phyloP scores from a whole-genome alignment of 306 rosid species.

The Cucurbita pepo region DNA sequence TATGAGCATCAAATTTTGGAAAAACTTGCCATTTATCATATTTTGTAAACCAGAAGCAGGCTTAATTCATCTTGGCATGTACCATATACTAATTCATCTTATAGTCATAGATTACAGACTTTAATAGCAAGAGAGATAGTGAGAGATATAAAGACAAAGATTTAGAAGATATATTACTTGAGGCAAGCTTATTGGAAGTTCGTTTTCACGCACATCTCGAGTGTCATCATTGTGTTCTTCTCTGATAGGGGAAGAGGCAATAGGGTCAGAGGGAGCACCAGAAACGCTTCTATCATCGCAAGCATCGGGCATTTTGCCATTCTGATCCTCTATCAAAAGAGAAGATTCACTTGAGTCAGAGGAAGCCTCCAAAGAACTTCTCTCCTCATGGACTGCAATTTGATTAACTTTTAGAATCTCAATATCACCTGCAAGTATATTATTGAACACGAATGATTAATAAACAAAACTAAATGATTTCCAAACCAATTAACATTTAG shows the following conservation, averaged over 20 bases:
- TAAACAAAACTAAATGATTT: background rate
- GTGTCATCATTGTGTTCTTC: conserved; percentile 21
- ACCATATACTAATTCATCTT: background rate
- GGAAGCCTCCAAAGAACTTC: conserved; percentile 23
- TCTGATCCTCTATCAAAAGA: conserved; percentile 18
- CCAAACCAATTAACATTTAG: background rate
- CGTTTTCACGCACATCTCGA: conserved; percentile 19
- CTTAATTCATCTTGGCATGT: background rate
- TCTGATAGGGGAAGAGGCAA: conserved; percentile 12
- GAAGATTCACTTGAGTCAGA: conserved; percentile 20
- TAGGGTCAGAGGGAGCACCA: conserved; percentile 28
- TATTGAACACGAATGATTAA: conserved; percentile 1
- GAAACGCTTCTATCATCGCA: conserved; percentile 17
- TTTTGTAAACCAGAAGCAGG: background rate
- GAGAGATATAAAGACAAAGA: background rate
- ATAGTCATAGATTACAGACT: background rate
- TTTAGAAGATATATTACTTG: conserved; percentile 33
- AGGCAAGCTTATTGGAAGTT: conserved; percentile 21
- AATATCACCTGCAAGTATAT: conserved; percentile 33
- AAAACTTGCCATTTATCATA: background rate
- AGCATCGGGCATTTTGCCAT: conserved; percentile 17
- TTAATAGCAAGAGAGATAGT: background rate
- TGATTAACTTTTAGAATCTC: conserved; percentile 15
- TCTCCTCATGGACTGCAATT: conserved; percentile 16
- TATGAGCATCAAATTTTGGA: background rate